Evolutionary conservation across 306 rosid species (phyloP), one percentile per base, ranked within the genome.

Genomic region (Biancaea sappan): DNA sequence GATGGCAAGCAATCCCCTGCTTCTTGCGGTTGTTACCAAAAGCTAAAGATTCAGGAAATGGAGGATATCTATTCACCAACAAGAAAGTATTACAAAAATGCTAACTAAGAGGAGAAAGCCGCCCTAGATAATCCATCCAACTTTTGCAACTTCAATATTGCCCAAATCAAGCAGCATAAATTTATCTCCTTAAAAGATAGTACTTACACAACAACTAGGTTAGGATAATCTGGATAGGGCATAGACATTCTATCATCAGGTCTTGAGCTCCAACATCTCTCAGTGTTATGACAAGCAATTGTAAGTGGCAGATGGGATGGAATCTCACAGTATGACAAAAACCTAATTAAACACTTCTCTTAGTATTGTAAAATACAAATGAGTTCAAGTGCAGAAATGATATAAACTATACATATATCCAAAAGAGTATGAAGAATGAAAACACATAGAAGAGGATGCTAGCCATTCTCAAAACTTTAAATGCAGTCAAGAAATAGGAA

Each of bases 1-100:
- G 97, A 86, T 91, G 97, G 82, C 97, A 91, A 80, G 90, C 97
- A 76, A 91, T 86, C 72, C 94, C 97, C 15, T 69, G 90, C 81
- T 65, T 85, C 83, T 85, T 85, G 74, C 80, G 74, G 82, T 88
- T 80, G 41, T 84, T 85, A 65, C 90, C 84, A 69, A 91, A 91
- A 85, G 97, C 92, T 80, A 88, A 79, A 28, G 82, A 74, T 79
- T 88, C 94, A 7, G 97, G 97, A 61, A 91, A 91, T 24, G 72
- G 87, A 73, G 97, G 97, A 82, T 78, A 71, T 84, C 97, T 91
- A 72, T 69, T 57, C 72, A 28, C 54, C 56, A 74, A 46, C 28
- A 68, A 76, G 52, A 77, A 67, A 69, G 59, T 15, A 31, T 71
- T 34, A 66, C 9, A 22, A 18, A 71, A 43, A 46, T 65, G 32